Conservation (phyloP, 768 basidiomycete genomes). For the Suillus variegatus region DNA sequence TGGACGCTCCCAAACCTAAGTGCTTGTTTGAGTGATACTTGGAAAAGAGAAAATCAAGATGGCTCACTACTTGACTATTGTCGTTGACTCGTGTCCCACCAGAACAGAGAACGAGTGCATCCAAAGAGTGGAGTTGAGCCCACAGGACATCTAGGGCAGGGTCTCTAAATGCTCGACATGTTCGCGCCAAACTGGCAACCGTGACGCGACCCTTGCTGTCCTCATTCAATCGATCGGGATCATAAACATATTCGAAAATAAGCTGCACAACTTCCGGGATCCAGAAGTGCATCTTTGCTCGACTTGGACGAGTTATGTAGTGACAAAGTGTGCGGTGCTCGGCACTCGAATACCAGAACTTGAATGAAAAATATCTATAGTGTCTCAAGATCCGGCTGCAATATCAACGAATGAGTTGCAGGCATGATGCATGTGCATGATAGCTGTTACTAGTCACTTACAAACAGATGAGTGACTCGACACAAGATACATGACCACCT, state of each 20-base stretch:
- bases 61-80: background rate
- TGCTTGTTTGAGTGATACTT: background rate
- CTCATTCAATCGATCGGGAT: background rate
- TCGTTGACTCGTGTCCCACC: background rate
- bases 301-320: no score
- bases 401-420: background rate
- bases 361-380: background rate
- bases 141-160: conserved; percentile 7
- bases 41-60: background rate
- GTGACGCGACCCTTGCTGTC: background rate
- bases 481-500: no score
- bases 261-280: conserved; percentile 22
- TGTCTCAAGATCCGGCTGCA: background rate
- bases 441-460: background rate
- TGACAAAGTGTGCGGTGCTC: background rate
- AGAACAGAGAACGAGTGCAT: conserved; percentile 7
- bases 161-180: conserved; percentile 5
- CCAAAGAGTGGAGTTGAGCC: conserved; percentile 8
- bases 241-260: conserved; percentile 22
- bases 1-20: background rate
- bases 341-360: background rate
- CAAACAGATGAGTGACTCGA: background rate
- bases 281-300: background rate
- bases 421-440: no score
- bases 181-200: background rate